These are phyloP conservation scores for Termitomyces sp. DNA, from an alignment of 768 basidiomycete species.

Conservation along the genomic window DNA sequence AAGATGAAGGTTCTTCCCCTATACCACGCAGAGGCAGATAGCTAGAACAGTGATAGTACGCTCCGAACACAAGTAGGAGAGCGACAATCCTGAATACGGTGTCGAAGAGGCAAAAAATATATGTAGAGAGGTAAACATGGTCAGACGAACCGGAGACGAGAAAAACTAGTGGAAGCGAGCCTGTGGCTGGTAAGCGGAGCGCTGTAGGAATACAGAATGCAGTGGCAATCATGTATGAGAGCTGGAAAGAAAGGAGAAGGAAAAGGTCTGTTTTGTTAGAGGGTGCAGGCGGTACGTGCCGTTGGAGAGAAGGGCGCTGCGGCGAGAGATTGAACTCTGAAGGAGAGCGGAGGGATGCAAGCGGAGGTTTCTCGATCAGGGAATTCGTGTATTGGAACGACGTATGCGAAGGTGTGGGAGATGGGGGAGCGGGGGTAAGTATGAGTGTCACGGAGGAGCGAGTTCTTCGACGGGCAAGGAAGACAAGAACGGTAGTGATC, in stretches of 20 bases:
- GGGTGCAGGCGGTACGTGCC: not conserved
- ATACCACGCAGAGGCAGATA: too few species aligned
- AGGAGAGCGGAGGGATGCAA: not conserved
- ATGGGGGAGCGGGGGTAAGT: not conserved
- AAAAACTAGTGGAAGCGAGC: not conserved
- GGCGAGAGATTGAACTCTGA: not conserved
- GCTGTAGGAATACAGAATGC: constrained; percentile 1
- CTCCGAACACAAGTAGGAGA: not conserved
- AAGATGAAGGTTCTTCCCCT: not conserved
- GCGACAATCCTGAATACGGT: not conserved
- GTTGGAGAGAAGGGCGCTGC: not conserved
- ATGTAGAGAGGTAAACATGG: not conserved
- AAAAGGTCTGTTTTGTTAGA: not conserved
- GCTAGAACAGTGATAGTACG: not conserved
- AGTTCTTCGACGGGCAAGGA: not conserved
- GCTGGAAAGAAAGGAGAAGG: constrained; percentile 2
- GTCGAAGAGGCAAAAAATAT: not conserved
- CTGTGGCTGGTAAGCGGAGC: not conserved
- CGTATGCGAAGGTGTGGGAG: not conserved
- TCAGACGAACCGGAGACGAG: not conserved
- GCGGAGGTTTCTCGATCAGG: not conserved
- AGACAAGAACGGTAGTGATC: not conserved
- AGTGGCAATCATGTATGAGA: not conserved
- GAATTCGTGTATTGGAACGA: not conserved
- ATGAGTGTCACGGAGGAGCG: not conserved